A percentile compares a stretch with the other conserved stretches of the same genome.
Conservation (phyloP, 2,329 filamentous ascomycete genomes). For the Fusarium dimerum region DNA sequence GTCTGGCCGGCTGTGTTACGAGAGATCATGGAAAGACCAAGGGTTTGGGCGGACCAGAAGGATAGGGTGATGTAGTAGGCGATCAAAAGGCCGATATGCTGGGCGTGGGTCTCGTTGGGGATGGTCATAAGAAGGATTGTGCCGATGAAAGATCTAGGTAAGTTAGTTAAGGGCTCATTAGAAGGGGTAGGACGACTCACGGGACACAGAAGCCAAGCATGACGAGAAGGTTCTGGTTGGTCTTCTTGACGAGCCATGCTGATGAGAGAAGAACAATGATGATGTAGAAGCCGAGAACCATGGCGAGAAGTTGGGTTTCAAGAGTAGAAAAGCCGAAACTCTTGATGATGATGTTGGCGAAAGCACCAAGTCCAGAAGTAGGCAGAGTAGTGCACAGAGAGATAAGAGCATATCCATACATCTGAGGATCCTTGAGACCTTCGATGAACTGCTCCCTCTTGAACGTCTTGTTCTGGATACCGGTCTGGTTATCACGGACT, state of each 20-base stretch:
- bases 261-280: conserved; percentile 69
- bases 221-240: conserved; percentile 65
- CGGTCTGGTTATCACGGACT: conserved; percentile 60
- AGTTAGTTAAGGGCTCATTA: conserved; percentile 4
- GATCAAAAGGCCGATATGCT: conserved; percentile 67
- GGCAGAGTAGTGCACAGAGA: conserved; percentile 72
- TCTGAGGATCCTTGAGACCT: conserved; percentile 64
- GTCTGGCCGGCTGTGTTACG: conserved; percentile 72
- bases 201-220: conserved; percentile 68
- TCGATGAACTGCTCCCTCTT: conserved; percentile 48
- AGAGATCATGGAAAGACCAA: conserved; percentile 66
- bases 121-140: conserved; percentile 74
- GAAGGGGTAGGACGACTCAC: conserved; percentile 36
- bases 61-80: conserved; percentile 75
- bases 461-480: conserved; percentile 55
- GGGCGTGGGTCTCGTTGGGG: conserved; percentile 55
- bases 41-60: conserved; percentile 73
- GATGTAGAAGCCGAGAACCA: conserved; percentile 74
- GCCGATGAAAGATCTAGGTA: conserved; percentile 62
- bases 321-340: conserved; percentile 64
- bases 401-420: conserved; percentile 64
- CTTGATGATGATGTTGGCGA: conserved; percentile 73
- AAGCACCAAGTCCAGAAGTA: conserved; percentile 70
- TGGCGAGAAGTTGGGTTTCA: conserved; percentile 71
- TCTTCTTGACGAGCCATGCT: conserved; percentile 68